Conservation (phyloP, 176 grass and related monocot species). For the Carex myosuroides region DNA sequence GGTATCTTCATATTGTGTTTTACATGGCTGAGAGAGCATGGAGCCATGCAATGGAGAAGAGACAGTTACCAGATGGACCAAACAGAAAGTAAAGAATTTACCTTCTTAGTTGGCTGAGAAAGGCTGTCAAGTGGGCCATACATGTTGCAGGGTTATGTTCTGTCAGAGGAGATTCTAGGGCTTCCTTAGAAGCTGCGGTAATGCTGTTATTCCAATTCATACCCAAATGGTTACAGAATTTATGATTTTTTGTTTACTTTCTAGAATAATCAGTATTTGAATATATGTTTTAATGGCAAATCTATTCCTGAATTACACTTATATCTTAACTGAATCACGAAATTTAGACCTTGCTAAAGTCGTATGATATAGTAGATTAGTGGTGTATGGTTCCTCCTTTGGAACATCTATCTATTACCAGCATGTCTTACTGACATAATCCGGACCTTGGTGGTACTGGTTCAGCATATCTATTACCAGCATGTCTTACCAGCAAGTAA, state of each 20-base stretch:
- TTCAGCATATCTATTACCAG: too few relatives aligned
- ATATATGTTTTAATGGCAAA: too few relatives aligned
- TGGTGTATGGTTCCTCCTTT: neutral
- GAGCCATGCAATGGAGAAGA: slow-evolving; percentile 99
- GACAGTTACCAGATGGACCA: slow-evolving; percentile 65
- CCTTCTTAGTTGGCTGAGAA: slow-evolving; percentile 87
- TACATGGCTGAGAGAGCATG: slow-evolving; percentile 94
- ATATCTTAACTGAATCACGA: too few relatives aligned
- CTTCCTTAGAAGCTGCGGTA: slow-evolving; percentile 82
- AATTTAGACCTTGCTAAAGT: too few relatives aligned
- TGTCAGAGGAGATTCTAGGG: slow-evolving; percentile 83
- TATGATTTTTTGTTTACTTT: too few relatives aligned
- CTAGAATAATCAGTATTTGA: too few relatives aligned
- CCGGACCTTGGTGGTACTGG: too few relatives aligned
- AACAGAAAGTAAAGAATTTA: slow-evolving; percentile 74
- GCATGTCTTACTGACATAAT: neutral
- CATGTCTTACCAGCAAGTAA: too few relatives aligned
- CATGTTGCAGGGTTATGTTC: slow-evolving; percentile 78
- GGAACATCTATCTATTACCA: neutral
- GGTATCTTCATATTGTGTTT: slow-evolving; percentile 85
- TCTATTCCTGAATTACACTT: too few relatives aligned
- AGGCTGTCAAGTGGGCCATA: slow-evolving; percentile 85
- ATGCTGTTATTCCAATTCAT: too few relatives aligned
- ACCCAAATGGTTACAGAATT: too few relatives aligned
- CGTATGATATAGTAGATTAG: too few relatives aligned